Percentiles rank a stretch among this genome's conserved stretches.
Conservation (phyloP, 2,329 filamentous ascomycete species). For the Trichoderma koningiopsis region DNA sequence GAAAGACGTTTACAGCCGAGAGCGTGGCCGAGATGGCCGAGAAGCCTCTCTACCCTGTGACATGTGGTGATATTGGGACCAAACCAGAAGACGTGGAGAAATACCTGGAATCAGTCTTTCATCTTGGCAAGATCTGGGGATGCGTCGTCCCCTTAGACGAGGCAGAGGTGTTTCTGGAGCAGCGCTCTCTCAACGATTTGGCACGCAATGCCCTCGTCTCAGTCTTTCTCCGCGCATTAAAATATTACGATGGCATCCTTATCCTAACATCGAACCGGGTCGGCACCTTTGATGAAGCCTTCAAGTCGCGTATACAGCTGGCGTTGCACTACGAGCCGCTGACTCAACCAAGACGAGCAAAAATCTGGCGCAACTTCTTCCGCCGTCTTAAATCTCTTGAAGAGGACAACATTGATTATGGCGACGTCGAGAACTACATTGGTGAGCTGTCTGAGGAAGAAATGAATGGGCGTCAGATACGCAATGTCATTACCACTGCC, state of each 20-base stretch:
- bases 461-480: neutral
- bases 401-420: neutral
- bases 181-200: conserved; percentile 36
- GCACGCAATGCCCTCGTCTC: conserved; percentile 42
- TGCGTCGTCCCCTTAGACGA: conserved; percentile 43
- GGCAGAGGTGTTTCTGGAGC: conserved; percentile 40
- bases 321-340: conserved; percentile 46
- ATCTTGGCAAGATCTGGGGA: conserved; percentile 43
- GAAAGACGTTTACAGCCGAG: conserved; percentile 52
- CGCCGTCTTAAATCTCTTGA: conserved; percentile 34
- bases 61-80: conserved; percentile 50
- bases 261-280: conserved; percentile 55
- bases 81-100: conserved; percentile 45
- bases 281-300: conserved; percentile 51
- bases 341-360: conserved; percentile 40
- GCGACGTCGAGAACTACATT: neutral
- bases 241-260: conserved; percentile 51
- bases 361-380: conserved; percentile 46
- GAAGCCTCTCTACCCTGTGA: conserved; percentile 51
- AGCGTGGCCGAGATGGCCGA: conserved; percentile 44
- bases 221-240: conserved; percentile 49
- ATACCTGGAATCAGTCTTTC: conserved; percentile 47
- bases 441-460: neutral
- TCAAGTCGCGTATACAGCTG: conserved; percentile 51
- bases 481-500: neutral